Evolutionary conservation across 441 rosid genomes (phyloP).

Genomic region (Eutrema salsugineum): DNA sequence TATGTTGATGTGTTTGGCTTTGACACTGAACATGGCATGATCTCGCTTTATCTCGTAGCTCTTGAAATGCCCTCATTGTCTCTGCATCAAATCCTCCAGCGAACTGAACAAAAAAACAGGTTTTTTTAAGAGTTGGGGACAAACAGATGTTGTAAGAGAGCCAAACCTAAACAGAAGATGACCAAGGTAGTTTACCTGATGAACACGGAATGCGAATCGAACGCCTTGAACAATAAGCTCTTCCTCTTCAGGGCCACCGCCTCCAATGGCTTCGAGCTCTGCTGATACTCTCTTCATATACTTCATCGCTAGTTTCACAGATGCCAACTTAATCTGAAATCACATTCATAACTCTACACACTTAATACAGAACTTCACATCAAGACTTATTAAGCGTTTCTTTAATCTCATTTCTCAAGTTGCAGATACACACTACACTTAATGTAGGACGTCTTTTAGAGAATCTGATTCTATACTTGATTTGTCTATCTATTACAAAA

Average conservation of each 20-base stretch:
- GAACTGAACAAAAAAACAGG: conserved; percentile 40
- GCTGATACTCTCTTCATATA: conserved; percentile 95
- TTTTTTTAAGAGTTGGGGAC: neutral
- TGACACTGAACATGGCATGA: conserved; percentile 70
- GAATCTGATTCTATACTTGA: conserved; percentile 1
- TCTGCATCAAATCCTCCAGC: conserved; percentile 96
- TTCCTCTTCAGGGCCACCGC: conserved; percentile 82
- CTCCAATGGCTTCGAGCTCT: conserved; percentile 59
- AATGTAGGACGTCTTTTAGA: neutral
- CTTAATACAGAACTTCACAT: neutral
- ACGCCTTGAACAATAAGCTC: conserved; percentile 91
- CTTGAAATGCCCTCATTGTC: conserved; percentile 93
- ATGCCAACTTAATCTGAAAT: conserved; percentile 80
- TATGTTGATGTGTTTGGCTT: conserved; percentile 62
- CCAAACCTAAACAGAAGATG: neutral
- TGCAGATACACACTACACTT: too few relatives aligned
- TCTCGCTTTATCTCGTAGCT: conserved; percentile 85
- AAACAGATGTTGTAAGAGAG: neutral
- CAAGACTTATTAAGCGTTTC: neutral
- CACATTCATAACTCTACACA: neutral
- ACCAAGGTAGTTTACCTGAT: conserved; percentile 61
- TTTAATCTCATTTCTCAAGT: too few relatives aligned
- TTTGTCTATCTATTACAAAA: neutral
- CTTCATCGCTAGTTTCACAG: conserved; percentile 89
- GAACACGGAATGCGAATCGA: conserved; percentile 93